Conservation (phyloP, 805 yeast species). For the Kodamaea neixiangensis region DNA sequence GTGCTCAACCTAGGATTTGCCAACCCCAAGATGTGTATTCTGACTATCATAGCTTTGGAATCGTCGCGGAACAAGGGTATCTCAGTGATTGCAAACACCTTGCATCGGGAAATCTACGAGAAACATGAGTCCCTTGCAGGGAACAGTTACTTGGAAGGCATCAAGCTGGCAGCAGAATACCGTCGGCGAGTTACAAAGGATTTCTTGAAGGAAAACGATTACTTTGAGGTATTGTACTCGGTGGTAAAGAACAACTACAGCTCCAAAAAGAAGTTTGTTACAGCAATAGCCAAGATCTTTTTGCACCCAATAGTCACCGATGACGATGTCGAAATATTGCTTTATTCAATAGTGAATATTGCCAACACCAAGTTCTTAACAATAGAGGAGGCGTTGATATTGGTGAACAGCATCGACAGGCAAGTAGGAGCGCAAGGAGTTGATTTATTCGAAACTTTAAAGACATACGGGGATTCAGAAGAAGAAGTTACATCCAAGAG, state of each 20-base stretch:
- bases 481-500: slow-evolving; percentile 10
- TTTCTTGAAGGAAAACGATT: slow-evolving; percentile 28
- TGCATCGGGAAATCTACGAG: slow-evolving; percentile 58
- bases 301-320: slow-evolving; percentile 12
- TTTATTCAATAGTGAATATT: slow-evolving; percentile 40
- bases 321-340: slow-evolving; percentile 21
- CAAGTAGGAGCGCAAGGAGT: slow-evolving; percentile 43
- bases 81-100: slow-evolving; percentile 47
- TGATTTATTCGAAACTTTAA: slow-evolving; percentile 23
- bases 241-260: slow-evolving; percentile 40
- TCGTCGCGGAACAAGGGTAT: slow-evolving; percentile 50
- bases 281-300: slow-evolving; percentile 22
- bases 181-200: slow-evolving; percentile 26
- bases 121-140: slow-evolving; percentile 75
- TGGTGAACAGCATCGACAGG: slow-evolving; percentile 48
- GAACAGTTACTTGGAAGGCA: slow-evolving; percentile 61
- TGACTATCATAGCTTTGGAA: slow-evolving; percentile 71
- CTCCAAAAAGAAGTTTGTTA: slow-evolving; percentile 46
- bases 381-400: slow-evolving; percentile 52
- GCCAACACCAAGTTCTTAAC: slow-evolving; percentile 38
- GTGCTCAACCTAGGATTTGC: slow-evolving; percentile 68
- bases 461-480: slow-evolving; percentile 3
- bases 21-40: slow-evolving; percentile 69
- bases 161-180: slow-evolving; percentile 54
- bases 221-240: slow-evolving; percentile 43